Percentiles rank a stretch among this genome's conserved stretches.
These are phyloP conservation scores for Plasmodium malariae DNA, from an alignment of 169 alveolate genomes.

Conservation along the genomic window DNA sequence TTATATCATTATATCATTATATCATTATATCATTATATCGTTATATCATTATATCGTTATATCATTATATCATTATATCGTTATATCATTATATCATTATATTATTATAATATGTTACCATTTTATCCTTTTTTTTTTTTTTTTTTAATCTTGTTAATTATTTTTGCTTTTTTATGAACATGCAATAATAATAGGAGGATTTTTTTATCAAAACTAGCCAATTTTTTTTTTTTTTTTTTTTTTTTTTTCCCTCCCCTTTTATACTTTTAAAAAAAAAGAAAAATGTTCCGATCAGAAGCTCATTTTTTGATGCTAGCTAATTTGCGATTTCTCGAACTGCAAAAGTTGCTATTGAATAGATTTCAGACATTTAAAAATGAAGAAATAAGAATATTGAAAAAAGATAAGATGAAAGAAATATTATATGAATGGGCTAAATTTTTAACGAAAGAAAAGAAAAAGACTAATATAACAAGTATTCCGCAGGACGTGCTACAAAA, in stretches of 20 bases:
- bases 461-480: conserved; percentile 46
- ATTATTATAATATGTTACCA: too few species aligned
- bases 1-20: too few species aligned
- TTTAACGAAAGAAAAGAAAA: conserved; percentile 30
- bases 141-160: too few species aligned
- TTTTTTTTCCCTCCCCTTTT: not conserved
- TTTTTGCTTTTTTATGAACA: too few species aligned
- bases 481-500: conserved; percentile 47
- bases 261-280: not conserved
- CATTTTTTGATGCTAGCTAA: conserved; percentile 65
- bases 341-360: conserved; percentile 38
- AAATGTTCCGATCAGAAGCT: conserved; percentile 64
- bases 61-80: too few species aligned
- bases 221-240: conserved; percentile 9
- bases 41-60: too few species aligned
- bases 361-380: conserved; percentile 69
- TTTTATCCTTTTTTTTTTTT: too few species aligned
- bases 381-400: conserved; percentile 71
- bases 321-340: conserved; percentile 49
- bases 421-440: conserved; percentile 71
- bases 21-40: too few species aligned
- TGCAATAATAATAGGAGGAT: too few species aligned
- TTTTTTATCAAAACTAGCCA: too few species aligned
- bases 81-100: too few species aligned
- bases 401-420: conserved; percentile 44